Evolutionary conservation across 441 rosid species (phyloP).

Genomic region (Hura crepitans): DNA sequence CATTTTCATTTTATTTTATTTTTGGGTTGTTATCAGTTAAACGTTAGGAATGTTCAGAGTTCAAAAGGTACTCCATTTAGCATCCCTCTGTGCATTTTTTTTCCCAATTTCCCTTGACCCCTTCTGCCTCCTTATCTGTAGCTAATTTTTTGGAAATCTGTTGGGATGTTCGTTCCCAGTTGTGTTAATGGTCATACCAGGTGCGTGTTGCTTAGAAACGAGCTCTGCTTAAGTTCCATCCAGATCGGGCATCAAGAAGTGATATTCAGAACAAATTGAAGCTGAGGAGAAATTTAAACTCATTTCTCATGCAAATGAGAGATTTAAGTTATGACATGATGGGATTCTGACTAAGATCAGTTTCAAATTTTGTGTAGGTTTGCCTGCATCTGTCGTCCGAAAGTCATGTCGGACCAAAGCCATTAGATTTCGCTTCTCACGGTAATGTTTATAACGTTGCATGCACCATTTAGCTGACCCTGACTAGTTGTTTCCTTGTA

Average conservation of each 20-base stretch:
- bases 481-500: neutral
- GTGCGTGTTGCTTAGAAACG: constrained; percentile 67
- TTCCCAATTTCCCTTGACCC: neutral
- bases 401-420: neutral
- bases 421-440: neutral
- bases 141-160: neutral
- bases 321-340: constrained; percentile 26
- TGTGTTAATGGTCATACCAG: constrained; percentile 36
- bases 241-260: constrained; percentile 69
- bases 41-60: too few relatives aligned
- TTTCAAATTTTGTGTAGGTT: constrained; percentile 8
- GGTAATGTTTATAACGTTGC: neutral
- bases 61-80: too few relatives aligned
- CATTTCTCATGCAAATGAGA: constrained; percentile 77
- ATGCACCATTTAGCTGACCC: neutral
- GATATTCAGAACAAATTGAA: constrained; percentile 72
- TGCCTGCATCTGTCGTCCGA: neutral
- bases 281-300: constrained; percentile 87
- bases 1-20: too few relatives aligned
- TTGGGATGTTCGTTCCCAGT: neutral
- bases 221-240: constrained; percentile 73
- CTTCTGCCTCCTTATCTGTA: neutral
- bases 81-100: too few relatives aligned
- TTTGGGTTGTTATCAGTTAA: too few relatives aligned
- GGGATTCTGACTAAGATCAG: neutral